These are phyloP conservation scores for Cinnamomum chago DNA, from an alignment of 164 flowering plant species.

Conservation along the genomic window DNA sequence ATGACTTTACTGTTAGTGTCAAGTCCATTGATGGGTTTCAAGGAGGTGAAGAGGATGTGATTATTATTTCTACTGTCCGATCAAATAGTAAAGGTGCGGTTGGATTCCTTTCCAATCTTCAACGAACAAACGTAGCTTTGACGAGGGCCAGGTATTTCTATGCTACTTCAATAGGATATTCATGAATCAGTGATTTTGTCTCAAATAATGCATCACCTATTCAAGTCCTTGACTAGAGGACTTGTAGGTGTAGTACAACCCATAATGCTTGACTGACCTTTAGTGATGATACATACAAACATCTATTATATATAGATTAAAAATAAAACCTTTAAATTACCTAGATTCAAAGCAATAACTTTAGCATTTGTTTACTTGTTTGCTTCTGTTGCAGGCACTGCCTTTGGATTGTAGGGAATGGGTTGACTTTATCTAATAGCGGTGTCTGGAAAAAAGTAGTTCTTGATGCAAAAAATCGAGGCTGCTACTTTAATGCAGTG, in stretches of 20 bases:
- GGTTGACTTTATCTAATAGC: conserved; percentile 12
- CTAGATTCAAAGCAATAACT: background rate
- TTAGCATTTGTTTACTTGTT: conserved; percentile 16
- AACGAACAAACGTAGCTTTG: conserved; percentile 57
- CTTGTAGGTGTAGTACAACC: background rate
- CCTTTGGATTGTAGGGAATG: conserved; percentile 32
- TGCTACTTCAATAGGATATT: background rate
- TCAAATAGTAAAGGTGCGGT: conserved; percentile 37
- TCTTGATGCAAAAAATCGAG: conserved; percentile 20
- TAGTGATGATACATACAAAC: background rate
- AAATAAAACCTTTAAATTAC: background rate
- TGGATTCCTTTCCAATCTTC: conserved; percentile 43
- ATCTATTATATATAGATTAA: background rate
- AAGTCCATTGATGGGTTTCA: conserved; percentile 57
- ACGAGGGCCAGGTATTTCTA: conserved; percentile 63
- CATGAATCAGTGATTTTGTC: too few relatives aligned
- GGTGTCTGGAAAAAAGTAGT: conserved; percentile 20
- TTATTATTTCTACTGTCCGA: conserved; percentile 54
- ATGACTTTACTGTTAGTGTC: conserved; percentile 34
- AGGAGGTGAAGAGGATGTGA: conserved; percentile 57
- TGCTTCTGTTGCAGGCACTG: conserved; percentile 49
- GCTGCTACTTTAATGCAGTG: conserved; percentile 17
- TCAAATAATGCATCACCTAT: background rate
- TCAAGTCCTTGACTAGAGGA: background rate
- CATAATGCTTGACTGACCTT: background rate